Evolutionary conservation across 345 rosid species (phyloP), one percentile per base, ranked within the genome.

Genomic region (Brassica incana): DNA sequence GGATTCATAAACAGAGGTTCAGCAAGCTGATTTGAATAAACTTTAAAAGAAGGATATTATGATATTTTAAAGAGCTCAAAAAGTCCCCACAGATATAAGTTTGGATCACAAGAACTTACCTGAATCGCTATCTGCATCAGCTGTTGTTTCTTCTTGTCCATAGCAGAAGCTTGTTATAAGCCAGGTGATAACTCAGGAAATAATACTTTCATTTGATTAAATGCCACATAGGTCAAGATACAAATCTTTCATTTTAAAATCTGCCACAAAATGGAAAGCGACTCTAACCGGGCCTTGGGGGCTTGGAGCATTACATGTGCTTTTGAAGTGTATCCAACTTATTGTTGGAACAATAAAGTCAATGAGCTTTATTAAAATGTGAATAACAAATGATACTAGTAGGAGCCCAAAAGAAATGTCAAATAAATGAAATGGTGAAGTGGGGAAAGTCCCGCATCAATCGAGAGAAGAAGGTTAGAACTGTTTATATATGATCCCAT

Each of bases 101-200:
- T 27, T 27, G 30, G 30, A 27, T 27, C 30, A 2, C 30, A 27
- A 27, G 36, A 33, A 27, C 30, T 2, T 12, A 90, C 97, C 92
- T 32, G 78, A 45, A 88, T 71, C 48, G 84, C 94, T 69, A 61
- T 80, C 82, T 82, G 88, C 94, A 92, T 87, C 71, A 73, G 9
- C 38, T 80, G 77, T 79, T 88, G 92, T 88, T 90, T 92, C 88
- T 90, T 92, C 88, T 84, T 29, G 76, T 30, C 84, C 97, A 88
- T 88, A 77, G 11, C 64, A 5, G 83, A 84, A 33, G 83, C 36
- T 75, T 94, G 80, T 69, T 6, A 40, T 5, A 67, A 40, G 59
- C 4, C 11, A 15, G 8, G 6, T 38, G 58, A 58, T 67, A 58
- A 60, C 50, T 40, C 74, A 78, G 18, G 65, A 64, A 6, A 80